Conservation (phyloP, 2,329 filamentous ascomycete genomes). For the Didymella pomorum region DNA sequence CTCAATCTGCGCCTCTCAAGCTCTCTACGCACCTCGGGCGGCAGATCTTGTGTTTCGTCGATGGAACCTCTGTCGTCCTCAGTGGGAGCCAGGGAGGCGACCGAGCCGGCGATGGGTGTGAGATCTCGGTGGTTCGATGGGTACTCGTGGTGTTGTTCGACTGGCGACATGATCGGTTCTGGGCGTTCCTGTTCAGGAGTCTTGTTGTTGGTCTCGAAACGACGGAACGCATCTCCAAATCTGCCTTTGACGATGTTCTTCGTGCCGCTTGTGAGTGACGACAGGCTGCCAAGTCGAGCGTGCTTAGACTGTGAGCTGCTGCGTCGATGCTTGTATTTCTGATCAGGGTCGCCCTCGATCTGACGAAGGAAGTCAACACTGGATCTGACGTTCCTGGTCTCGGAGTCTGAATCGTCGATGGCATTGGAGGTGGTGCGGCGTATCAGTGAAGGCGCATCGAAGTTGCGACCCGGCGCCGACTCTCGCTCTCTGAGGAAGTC, state of each 20-base stretch:
- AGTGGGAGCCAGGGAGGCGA: slow-evolving; percentile 68
- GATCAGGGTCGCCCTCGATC: slow-evolving; percentile 69
- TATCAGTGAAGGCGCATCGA: slow-evolving; percentile 42
- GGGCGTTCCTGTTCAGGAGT: slow-evolving; percentile 38
- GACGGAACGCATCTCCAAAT: slow-evolving; percentile 92
- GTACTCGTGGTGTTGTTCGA: slow-evolving; percentile 34
- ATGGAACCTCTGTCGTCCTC: slow-evolving; percentile 72
- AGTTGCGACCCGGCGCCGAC: slow-evolving; percentile 54
- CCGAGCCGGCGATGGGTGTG: slow-evolving; percentile 77
- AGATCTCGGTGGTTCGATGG: slow-evolving; percentile 33
- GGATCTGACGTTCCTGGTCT: slow-evolving; percentile 74
- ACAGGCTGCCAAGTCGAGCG: slow-evolving; percentile 76
- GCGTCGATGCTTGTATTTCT: slow-evolving; percentile 61
- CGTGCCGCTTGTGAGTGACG: slow-evolving; percentile 72
- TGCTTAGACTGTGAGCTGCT: slow-evolving; percentile 67
- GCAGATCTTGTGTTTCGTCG: slow-evolving; percentile 74
- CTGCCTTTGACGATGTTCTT: slow-evolving; percentile 86
- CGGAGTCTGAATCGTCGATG: slow-evolving; percentile 53
- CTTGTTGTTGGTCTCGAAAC: slow-evolving; percentile 72
- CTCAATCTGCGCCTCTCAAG: slow-evolving; percentile 81
- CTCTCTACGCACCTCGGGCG: slow-evolving; percentile 89
- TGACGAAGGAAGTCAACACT: slow-evolving; percentile 84
- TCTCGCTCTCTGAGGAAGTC: slow-evolving; percentile 85
- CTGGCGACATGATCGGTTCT: slow-evolving; percentile 39
- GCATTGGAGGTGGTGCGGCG: slow-evolving; percentile 42